Conservation (phyloP, 345 rosid genomes). For the Corchorus capsularis region DNA sequence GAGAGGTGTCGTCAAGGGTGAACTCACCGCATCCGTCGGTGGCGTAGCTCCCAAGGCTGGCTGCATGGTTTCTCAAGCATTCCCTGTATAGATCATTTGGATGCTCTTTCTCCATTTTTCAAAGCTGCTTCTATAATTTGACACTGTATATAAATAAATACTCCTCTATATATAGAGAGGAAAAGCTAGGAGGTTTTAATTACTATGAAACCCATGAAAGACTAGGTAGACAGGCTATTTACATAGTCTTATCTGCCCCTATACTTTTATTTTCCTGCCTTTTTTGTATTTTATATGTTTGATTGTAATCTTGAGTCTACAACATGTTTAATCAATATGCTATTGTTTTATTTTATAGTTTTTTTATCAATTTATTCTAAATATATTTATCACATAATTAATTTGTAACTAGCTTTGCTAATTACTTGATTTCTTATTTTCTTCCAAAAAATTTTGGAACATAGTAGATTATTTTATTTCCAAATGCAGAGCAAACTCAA, state of each 20-base stretch:
- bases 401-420: no score
- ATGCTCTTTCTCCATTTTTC: constrained; percentile 22
- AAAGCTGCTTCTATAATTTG: not conserved
- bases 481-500: no score
- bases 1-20: constrained; percentile 40
- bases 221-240: not conserved
- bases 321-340: no score
- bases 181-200: not conserved
- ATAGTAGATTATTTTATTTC: no score
- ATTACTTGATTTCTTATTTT: no score
- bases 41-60: constrained; percentile 76
- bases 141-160: not conserved
- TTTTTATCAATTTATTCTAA: no score
- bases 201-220: not conserved
- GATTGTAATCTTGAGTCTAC: not conserved
- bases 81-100: constrained; percentile 47
- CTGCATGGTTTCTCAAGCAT: constrained; percentile 93
- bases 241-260: not conserved
- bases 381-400: no score
- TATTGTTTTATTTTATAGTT: no score
- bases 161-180: not conserved
- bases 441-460: no score
- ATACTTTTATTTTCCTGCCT: not conserved
- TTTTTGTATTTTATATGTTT: not conserved
- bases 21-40: constrained; percentile 88